Percentiles rank a stretch among this genome's conserved stretches.
Evolutionary conservation across 2,329 filamentous ascomycete species (phyloP).

Genomic region (Venturia aucupariae): DNA sequence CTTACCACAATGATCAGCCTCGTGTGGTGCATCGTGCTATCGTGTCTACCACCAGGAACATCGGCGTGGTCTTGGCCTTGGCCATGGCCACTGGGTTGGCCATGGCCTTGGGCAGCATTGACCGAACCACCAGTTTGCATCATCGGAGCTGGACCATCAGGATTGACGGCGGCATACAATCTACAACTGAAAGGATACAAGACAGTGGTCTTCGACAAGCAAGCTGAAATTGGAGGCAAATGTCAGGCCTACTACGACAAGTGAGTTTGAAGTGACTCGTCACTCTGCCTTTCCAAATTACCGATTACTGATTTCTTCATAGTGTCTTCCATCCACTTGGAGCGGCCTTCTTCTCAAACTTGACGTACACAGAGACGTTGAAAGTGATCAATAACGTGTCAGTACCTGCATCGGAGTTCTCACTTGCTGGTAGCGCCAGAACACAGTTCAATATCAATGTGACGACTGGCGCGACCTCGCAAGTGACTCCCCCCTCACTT

Average conservation of each 20-base stretch:
- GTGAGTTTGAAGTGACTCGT: constrained; percentile 23
- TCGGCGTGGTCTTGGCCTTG: constrained; percentile 21
- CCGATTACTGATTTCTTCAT: not conserved
- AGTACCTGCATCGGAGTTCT: constrained; percentile 25
- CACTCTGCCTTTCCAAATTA: not conserved
- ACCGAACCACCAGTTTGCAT: constrained; percentile 27
- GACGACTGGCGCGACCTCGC: constrained; percentile 23
- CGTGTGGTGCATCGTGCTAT: constrained; percentile 22
- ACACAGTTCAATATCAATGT: constrained; percentile 27
- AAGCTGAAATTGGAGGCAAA: constrained; percentile 28
- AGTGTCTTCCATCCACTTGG: constrained; percentile 29
- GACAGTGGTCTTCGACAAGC: constrained; percentile 29
- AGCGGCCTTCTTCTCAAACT: constrained; percentile 31
- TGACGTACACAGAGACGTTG: constrained; percentile 26
- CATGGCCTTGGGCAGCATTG: constrained; percentile 13
- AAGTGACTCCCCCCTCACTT: constrained; percentile 20
- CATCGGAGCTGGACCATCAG: constrained; percentile 29
- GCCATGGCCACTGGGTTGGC: constrained; percentile 20
- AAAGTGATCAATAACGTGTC: constrained; percentile 27
- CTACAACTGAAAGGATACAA: constrained; percentile 28
- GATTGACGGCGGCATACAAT: constrained; percentile 26
- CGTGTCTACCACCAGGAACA: constrained; percentile 20
- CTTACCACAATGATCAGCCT: constrained; percentile 18
- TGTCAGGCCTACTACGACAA: constrained; percentile 29
- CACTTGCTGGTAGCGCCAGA: constrained; percentile 24